phyloP scores from a whole-genome alignment of 441 rosid species.

The Jatropha podagrica region DNA sequence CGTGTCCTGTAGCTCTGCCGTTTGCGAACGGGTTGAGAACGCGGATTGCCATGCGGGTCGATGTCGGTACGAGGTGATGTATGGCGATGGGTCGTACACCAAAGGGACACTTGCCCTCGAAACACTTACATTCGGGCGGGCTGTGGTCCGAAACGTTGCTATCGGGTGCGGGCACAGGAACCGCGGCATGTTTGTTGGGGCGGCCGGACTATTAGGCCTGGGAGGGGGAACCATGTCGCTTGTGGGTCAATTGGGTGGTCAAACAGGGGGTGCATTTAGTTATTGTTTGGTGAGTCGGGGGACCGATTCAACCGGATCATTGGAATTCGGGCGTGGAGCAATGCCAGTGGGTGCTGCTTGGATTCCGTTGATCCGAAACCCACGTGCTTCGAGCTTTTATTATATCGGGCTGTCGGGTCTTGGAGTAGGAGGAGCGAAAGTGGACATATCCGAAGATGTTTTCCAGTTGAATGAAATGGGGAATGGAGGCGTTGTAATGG shows the following conservation, averaged over 20 bases:
- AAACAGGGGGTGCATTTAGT: slow-evolving; percentile 83
- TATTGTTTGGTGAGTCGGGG: slow-evolving; percentile 86
- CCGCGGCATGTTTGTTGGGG: slow-evolving; percentile 91
- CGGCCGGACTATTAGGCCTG: slow-evolving; percentile 85
- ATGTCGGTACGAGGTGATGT: slow-evolving; percentile 82
- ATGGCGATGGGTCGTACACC: slow-evolving; percentile 93
- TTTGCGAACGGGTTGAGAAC: slow-evolving; percentile 72
- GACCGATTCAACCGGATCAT: slow-evolving; percentile 57
- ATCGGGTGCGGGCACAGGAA: slow-evolving; percentile 88
- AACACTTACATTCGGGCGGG: slow-evolving; percentile 65
- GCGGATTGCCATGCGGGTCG: slow-evolving; percentile 73
- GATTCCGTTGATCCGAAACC: slow-evolving; percentile 84
- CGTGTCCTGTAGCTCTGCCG: slow-evolving; percentile 72
- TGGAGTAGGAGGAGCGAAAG: slow-evolving; percentile 66
- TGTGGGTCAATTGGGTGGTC: slow-evolving; percentile 82
- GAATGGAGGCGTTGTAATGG: slow-evolving; percentile 91
- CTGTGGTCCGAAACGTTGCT: slow-evolving; percentile 61
- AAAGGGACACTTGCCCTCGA: slow-evolving; percentile 79
- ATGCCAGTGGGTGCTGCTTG: slow-evolving; percentile 91
- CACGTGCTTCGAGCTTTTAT: slow-evolving; percentile 75
- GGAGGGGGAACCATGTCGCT: slow-evolving; percentile 93
- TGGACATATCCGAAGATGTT: slow-evolving; percentile 54
- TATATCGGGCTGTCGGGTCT: slow-evolving; percentile 83
- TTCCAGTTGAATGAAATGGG: slow-evolving; percentile 61
- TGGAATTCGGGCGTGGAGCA: slow-evolving; percentile 79